Percentiles rank a stretch among this genome's conserved stretches.
Conservation (phyloP, 768 basidiomycete genomes). For the Glaciozyma antarctica region DNA sequence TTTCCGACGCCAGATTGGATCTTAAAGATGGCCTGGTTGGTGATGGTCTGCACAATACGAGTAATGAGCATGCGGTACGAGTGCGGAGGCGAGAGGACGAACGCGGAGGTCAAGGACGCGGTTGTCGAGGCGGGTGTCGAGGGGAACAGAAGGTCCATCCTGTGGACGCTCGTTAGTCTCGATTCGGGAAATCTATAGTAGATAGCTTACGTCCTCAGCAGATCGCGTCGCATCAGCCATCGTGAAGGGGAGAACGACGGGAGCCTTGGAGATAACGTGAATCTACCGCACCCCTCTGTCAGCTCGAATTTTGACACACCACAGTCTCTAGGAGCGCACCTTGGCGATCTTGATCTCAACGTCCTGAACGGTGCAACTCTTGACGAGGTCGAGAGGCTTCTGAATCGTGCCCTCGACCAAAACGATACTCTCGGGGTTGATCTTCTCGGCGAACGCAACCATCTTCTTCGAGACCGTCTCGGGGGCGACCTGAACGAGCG, state of each 20-base stretch:
- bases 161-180: constrained; percentile 9
- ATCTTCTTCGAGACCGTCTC: constrained; percentile 89
- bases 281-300: constrained; percentile 47
- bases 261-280: constrained; percentile 67
- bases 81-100: constrained; percentile 36
- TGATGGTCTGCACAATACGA: constrained; percentile 56
- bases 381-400: constrained; percentile 72
- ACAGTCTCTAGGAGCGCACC: constrained; percentile 46
- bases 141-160: constrained; percentile 53
- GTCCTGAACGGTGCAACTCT: constrained; percentile 77
- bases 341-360: constrained; percentile 76
- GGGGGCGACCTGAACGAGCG: constrained; percentile 59
- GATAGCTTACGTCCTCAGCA: constrained; percentile 59
- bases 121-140: constrained; percentile 91
- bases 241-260: constrained; percentile 73
- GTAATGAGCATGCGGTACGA: not conserved
- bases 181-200: not conserved
- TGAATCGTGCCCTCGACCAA: constrained; percentile 75
- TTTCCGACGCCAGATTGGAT: constrained; percentile 80
- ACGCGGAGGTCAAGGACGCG: constrained; percentile 88
- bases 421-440: constrained; percentile 81
- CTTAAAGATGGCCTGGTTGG: constrained; percentile 91
- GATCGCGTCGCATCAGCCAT: constrained; percentile 85
- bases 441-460: constrained; percentile 76
- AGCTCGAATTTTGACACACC: not conserved